Base-by-base conservation (phyloP, 2,329 filamentous ascomycete genomes). In the Fusarium praegraminearum region DNA sequence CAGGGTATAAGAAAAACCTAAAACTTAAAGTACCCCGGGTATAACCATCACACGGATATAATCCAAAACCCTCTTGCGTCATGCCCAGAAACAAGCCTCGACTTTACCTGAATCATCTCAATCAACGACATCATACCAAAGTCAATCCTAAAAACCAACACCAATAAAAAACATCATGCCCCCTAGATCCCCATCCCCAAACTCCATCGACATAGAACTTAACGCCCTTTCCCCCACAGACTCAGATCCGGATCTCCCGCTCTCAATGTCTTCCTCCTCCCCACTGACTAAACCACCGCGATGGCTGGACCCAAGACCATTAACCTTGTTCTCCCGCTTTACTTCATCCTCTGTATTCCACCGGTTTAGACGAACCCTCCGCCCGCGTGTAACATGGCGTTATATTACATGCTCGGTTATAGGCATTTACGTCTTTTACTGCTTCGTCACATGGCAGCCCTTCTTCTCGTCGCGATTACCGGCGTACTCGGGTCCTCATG, bases 391-490 rank as follows among this genome's bases (percentile, higher is more conserved):
- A 5, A 76, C 76, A 7, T 75, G 73, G 73, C 78, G 78, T 57
- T 82, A 81, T 51, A 33, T 80, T 22, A 50, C 76, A 16, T 77
- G 72, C 22, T 67, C 73, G 1, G 41, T 76, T 4, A 62, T 78
- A 35, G 64, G 68, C 3, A 41, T 76, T 8, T 84, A 84, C 56
- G 62, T 80, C 6, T 45, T 82, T 32, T 80, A 81, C 61, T 83
- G 82, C 65, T 76, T 79, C 52, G 8, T 83, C 46, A 77, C 78
- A 41, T 78, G 78, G 35, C 73, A 77, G 22, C 83, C 83, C 6
- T 77, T 84, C 18, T 79, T 86, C 60, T 82, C 82, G 1, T 81
- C 80, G 26, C 77, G 78, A 5, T 73, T 86, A 9, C 84, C 84
- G 2, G 61, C 73, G 22, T 84, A 84, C 70, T 80, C 80, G 12